phyloP scores from a whole-genome alignment of 805 yeast genomes.

The Metschnikowia anglica region DNA sequence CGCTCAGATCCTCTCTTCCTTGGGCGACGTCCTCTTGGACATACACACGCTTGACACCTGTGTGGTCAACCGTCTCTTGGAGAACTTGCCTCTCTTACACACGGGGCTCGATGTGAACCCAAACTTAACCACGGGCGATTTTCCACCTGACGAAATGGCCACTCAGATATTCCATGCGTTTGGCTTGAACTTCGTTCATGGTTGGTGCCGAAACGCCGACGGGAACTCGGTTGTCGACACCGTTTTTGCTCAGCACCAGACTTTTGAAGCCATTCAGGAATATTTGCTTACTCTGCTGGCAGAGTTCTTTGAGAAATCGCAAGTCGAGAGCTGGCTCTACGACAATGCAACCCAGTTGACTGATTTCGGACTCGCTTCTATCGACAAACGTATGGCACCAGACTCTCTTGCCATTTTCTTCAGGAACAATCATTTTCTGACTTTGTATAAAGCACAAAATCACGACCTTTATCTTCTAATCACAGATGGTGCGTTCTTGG shows the following conservation, averaged over 20 bases:
- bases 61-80: conserved; percentile 40
- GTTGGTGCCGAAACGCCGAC: conserved; percentile 55
- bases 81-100: conserved; percentile 60
- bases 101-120: conserved; percentile 77
- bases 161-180: conserved; percentile 57
- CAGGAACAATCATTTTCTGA: conserved; percentile 86
- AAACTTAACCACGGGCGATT: conserved; percentile 52
- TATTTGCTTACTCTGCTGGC: conserved; percentile 37
- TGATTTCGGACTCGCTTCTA: conserved; percentile 52
- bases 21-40: conserved; percentile 47
- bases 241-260: conserved; percentile 26
- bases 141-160: conserved; percentile 50
- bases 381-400: conserved; percentile 45
- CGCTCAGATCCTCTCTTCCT: conserved; percentile 43
- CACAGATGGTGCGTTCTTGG: conserved; percentile 67
- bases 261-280: conserved; percentile 59
- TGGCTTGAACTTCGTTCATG: conserved; percentile 69
- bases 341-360: conserved; percentile 77
- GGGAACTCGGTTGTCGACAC: conserved; percentile 14
- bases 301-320: conserved; percentile 15
- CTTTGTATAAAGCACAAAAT: conserved; percentile 55
- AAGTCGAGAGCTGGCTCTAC: conserved; percentile 44
- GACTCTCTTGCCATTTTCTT: conserved; percentile 71
- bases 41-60: conserved; percentile 12
- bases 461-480: conserved; percentile 59